A percentile compares a stretch with the other conserved stretches of the same genome.
Evolutionary conservation across 1,139 yeast genomes (phyloP).

Genomic region (Kluyveromyces sp.): DNA sequence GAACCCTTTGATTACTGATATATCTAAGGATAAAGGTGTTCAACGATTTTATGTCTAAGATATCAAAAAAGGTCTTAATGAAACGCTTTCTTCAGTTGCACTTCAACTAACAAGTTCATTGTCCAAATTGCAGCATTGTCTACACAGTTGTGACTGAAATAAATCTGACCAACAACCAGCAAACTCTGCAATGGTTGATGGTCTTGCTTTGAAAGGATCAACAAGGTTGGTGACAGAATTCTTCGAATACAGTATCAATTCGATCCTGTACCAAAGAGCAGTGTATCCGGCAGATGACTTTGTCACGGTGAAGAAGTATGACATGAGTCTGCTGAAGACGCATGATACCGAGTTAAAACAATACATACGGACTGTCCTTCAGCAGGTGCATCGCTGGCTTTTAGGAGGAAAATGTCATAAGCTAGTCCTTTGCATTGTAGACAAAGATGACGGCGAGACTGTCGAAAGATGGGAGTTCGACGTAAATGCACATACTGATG

Average conservation of each 20-base stretch:
- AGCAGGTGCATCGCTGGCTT: slow-evolving; percentile 80
- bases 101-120: no score
- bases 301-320: slow-evolving; percentile 71
- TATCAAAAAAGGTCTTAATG: no score
- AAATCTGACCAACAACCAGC: no score
- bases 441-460: slow-evolving; percentile 58
- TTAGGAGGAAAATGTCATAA: slow-evolving; percentile 62
- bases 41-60: no score
- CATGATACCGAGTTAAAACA: slow-evolving; percentile 70
- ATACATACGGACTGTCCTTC: slow-evolving; percentile 62
- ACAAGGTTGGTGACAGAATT: slow-evolving; percentile 75
- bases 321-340: slow-evolving; percentile 64
- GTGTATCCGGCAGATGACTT: slow-evolving; percentile 89
- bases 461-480: slow-evolving; percentile 88
- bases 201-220: slow-evolving; percentile 65
- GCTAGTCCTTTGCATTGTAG: slow-evolving; percentile 64
- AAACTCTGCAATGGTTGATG: slow-evolving; percentile 12
- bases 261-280: slow-evolving; percentile 82
- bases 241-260: slow-evolving; percentile 72
- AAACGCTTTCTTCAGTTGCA: no score
- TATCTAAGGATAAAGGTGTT: no score
- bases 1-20: no score
- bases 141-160: no score
- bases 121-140: no score
- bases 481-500: slow-evolving; percentile 31